Evolutionary conservation across 192 early-diverging fungal species (phyloP).

Genomic region (Gigaspora rosea): DNA sequence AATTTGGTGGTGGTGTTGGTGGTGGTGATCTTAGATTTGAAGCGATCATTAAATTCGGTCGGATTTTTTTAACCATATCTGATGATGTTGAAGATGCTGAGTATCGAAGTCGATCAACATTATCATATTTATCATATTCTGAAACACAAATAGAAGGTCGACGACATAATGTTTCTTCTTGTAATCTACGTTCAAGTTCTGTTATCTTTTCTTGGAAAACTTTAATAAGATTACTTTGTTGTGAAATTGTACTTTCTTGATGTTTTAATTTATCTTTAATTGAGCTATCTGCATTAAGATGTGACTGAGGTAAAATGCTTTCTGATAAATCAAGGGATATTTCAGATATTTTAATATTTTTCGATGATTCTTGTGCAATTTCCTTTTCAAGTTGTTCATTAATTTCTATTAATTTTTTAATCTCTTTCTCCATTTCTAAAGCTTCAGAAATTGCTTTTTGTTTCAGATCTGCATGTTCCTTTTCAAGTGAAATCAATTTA

Average conservation of each 20-base stretch:
- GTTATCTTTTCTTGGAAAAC: conserved; percentile 15
- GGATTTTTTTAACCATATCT: neutral
- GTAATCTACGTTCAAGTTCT: conserved; percentile 21
- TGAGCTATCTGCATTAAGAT: neutral
- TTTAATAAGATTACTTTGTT: conserved; percentile 16
- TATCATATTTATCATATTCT: neutral
- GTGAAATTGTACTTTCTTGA: conserved; percentile 4
- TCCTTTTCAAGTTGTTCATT: conserved; percentile 24
- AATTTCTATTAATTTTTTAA: conserved; percentile 1
- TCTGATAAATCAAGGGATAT: neutral
- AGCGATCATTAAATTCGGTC: neutral
- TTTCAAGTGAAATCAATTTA: neutral
- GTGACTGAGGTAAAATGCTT: neutral
- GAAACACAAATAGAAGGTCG: neutral
- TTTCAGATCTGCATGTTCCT: conserved; percentile 1
- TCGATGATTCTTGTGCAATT: neutral
- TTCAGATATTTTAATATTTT: no score
- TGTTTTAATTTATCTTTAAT: neutral
- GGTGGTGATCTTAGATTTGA: neutral
- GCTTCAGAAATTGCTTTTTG: neutral
- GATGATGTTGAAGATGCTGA: conserved; percentile 6
- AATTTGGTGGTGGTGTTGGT: conserved; percentile 21
- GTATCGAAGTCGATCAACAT: neutral
- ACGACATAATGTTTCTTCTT: neutral
- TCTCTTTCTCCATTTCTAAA: conserved; percentile 23